Conservation (phyloP, 2,329 filamentous ascomycete genomes). For the Bipolaris bicolor region DNA sequence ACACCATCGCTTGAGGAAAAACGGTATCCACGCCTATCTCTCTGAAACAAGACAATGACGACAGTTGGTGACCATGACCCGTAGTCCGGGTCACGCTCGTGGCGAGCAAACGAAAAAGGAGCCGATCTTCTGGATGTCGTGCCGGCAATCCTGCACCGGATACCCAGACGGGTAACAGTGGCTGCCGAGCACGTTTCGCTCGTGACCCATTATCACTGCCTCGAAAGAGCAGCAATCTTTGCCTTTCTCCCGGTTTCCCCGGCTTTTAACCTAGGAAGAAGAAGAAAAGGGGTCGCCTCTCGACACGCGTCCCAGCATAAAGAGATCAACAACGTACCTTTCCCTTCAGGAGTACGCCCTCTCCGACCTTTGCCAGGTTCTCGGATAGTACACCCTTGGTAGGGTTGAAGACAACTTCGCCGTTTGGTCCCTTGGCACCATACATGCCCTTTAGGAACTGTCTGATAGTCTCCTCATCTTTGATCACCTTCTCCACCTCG, state of each 20-base stretch:
- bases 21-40: constrained; percentile 4
- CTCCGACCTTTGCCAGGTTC: constrained; percentile 63
- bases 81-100: not conserved
- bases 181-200: constrained; percentile 1
- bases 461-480: constrained; percentile 66
- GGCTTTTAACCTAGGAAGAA: not conserved
- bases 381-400: constrained; percentile 69
- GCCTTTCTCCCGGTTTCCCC: not conserved
- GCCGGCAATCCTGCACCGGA: constrained; percentile 5
- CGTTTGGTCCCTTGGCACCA: constrained; percentile 66
- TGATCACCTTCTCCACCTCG: constrained; percentile 56
- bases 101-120: constrained; percentile 2
- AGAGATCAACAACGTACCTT: constrained; percentile 55
- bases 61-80: constrained; percentile 1
- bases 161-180: not conserved
- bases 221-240: not conserved
- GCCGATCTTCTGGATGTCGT: constrained; percentile 8
- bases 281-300: not conserved
- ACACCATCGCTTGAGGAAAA: constrained; percentile 10
- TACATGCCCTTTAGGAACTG: constrained; percentile 75
- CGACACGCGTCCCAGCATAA: constrained; percentile 11
- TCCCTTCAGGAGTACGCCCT: constrained; percentile 65
- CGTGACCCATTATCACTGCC: not conserved
- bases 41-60: constrained; percentile 10
- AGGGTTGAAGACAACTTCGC: constrained; percentile 64